These are phyloP conservation scores for Vitis rupestris DNA, from an alignment of 164 flowering plant species.

Conservation along the genomic window DNA sequence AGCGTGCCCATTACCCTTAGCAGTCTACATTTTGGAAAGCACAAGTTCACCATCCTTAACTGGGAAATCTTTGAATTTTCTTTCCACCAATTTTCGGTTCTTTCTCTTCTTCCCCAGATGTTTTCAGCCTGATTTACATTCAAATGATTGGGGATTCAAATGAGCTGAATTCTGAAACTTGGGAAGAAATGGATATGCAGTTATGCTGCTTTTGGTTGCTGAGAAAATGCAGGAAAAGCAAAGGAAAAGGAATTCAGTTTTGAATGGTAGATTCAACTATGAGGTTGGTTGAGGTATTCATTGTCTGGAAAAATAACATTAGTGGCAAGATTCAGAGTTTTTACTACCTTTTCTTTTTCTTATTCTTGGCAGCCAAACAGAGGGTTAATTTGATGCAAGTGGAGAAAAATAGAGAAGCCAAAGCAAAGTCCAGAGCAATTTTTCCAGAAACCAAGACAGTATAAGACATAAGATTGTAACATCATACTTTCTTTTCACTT, in stretches of 20 bases:
- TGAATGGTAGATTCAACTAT: too few relatives aligned
- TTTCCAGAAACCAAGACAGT: neutral
- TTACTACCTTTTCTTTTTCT: too few relatives aligned
- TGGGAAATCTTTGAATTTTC: neutral
- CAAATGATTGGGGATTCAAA: neutral
- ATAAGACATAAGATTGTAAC: neutral
- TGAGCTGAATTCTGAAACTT: neutral
- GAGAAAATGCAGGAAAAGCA: slow-evolving; percentile 9
- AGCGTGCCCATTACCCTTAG: slow-evolving; percentile 51
- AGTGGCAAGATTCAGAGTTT: too few relatives aligned
- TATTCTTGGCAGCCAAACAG: too few relatives aligned
- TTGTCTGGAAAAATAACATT: too few relatives aligned
- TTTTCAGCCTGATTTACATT: slow-evolving; percentile 14
- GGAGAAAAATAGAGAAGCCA: too few relatives aligned
- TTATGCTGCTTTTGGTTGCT: neutral
- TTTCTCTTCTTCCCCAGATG: neutral
- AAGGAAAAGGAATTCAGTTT: too few relatives aligned
- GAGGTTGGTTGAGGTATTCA: too few relatives aligned
- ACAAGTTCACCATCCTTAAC: slow-evolving; percentile 46
- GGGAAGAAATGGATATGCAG: neutral
- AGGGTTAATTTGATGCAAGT: too few relatives aligned
- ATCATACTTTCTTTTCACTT: neutral
- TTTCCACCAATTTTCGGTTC: neutral
- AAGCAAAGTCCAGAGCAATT: neutral
- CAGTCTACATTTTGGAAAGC: slow-evolving; percentile 51